phyloP scores from a whole-genome alignment of 495 filamentous ascomycete species.

The Penicillium canescens region DNA sequence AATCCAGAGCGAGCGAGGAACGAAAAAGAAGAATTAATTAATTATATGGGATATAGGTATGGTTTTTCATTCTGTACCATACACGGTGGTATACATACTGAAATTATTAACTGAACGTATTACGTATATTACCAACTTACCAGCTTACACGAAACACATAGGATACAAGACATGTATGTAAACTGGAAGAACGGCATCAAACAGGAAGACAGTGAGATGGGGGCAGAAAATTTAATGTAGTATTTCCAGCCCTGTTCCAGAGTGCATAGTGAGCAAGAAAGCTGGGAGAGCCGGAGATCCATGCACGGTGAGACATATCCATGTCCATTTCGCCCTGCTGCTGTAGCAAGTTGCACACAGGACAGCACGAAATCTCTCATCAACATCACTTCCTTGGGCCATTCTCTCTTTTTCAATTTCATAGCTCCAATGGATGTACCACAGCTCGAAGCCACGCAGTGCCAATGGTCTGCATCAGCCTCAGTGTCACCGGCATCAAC shows the following conservation, averaged over 20 bases:
- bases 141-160: neutral
- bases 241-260: neutral
- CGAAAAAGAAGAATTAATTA: no score
- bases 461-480: neutral
- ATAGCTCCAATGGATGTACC: neutral
- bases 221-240: neutral
- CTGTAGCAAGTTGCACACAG: neutral
- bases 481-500: neutral
- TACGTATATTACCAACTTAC: neutral
- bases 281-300: neutral
- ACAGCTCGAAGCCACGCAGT: neutral
- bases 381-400: neutral
- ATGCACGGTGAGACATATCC: slow-evolving; percentile 1
- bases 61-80: neutral
- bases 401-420: neutral
- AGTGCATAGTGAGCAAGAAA: neutral
- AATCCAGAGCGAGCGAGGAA: no score
- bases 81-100: neutral
- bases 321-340: neutral
- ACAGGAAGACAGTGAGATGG: neutral
- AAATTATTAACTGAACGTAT: no score
- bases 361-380: neutral
- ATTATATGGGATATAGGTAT: no score
- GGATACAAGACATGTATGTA: neutral
- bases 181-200: neutral